These are phyloP conservation scores for Oryza brachyantha DNA, from an alignment of 176 grass and related monocot species.

Conservation along the genomic window DNA sequence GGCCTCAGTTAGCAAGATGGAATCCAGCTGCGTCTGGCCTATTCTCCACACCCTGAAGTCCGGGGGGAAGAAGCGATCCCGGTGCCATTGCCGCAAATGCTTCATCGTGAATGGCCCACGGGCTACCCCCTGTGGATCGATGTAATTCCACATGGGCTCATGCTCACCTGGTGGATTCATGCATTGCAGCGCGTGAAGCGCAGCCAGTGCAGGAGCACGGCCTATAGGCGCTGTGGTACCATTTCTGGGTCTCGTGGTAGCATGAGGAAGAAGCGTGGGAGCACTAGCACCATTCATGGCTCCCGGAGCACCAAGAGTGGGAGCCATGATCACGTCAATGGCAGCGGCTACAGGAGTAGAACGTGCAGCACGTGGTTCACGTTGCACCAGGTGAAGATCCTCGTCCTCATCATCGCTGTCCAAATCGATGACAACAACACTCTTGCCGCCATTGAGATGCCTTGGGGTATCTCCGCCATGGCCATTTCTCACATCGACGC, in stretches of 20 bases:
- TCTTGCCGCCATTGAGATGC: background rate
- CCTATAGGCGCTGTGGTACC: background rate
- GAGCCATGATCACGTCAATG: background rate
- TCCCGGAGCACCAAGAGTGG: background rate
- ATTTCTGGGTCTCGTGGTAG: background rate
- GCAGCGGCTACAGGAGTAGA: background rate
- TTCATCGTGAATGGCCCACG: slow-evolving; percentile 48
- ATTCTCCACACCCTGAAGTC: slow-evolving; percentile 61
- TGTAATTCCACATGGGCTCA: slow-evolving; percentile 41
- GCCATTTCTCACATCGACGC: slow-evolving; percentile 16
- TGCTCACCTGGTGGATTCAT: background rate
- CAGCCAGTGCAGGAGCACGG: background rate
- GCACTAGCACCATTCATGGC: background rate
- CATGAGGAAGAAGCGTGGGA: background rate
- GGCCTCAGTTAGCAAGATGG: slow-evolving; percentile 48
- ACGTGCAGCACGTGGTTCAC: background rate
- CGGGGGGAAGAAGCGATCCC: slow-evolving; percentile 41
- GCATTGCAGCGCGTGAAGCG: background rate
- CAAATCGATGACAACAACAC: slow-evolving; percentile 9
- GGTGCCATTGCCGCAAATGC: slow-evolving; percentile 27
- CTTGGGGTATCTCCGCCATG: slow-evolving; percentile 9
- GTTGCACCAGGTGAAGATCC: slow-evolving; percentile 7
- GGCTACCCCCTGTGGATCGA: slow-evolving; percentile 37
- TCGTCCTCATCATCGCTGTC: slow-evolving; percentile 35
- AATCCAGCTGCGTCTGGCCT: slow-evolving; percentile 24